Percentiles rank a stretch among this genome's conserved stretches.
Conservation (phyloP, 306 rosid species). For the Amphicarpaea edgeworthii region DNA sequence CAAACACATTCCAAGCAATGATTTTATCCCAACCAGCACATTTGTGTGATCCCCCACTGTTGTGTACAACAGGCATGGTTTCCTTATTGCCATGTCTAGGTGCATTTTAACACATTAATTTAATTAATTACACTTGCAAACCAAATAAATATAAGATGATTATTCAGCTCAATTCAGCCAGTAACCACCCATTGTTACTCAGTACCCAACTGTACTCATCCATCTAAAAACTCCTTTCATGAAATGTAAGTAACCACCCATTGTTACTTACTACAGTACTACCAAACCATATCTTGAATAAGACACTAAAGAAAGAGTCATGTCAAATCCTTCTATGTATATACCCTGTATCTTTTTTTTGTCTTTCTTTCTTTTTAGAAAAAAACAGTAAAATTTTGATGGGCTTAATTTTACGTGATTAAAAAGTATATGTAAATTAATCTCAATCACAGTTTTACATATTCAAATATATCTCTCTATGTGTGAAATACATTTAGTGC, state of each 20-base stretch:
- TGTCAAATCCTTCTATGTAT: neutral
- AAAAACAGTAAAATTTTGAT: neutral
- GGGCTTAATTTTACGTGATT: neutral
- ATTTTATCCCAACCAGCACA: conserved; percentile 27
- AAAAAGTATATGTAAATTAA: neutral
- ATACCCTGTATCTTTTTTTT: neutral
- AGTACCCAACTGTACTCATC: conserved; percentile 22
- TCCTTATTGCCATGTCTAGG: conserved; percentile 27
- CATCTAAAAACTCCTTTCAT: conserved; percentile 26
- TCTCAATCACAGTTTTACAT: neutral
- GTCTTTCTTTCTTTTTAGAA: neutral
- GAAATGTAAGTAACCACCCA: conserved; percentile 22
- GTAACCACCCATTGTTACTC: neutral
- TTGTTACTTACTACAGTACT: neutral
- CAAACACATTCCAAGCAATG: conserved; percentile 40
- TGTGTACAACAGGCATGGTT: conserved; percentile 17
- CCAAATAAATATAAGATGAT: conserved; percentile 10
- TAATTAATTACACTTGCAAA: conserved; percentile 10
- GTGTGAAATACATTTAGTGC: neutral
- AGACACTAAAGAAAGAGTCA: neutral
- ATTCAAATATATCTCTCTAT: neutral
- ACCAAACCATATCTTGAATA: conserved; percentile 10
- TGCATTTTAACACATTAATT: conserved; percentile 30
- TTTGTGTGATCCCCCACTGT: neutral
- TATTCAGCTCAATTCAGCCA: neutral